These are phyloP conservation scores for Epichloe bromicola DNA, from an alignment of 2,329 filamentous ascomycete genomes.

Conservation along the genomic window DNA sequence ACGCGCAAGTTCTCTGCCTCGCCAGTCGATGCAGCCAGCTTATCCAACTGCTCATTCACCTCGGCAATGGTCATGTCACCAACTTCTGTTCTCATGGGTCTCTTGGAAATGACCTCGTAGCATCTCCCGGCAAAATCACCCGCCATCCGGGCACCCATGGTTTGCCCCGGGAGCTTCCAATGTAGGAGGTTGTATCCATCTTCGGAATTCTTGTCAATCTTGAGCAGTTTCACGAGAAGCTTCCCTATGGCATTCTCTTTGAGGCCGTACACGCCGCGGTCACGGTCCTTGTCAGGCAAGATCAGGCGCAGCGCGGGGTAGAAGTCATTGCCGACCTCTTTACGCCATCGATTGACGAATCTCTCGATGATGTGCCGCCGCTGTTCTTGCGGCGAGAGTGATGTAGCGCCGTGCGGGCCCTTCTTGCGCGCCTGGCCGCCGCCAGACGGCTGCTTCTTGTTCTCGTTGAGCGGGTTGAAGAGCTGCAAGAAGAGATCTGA, in stretches of 20 bases:
- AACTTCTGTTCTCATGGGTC: slow-evolving; percentile 59
- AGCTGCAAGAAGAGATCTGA: slow-evolving; percentile 63
- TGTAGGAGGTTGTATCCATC: slow-evolving; percentile 76
- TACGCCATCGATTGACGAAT: slow-evolving; percentile 79
- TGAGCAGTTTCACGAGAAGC: slow-evolving; percentile 80
- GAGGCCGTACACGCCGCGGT: slow-evolving; percentile 83
- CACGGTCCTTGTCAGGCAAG: slow-evolving; percentile 81
- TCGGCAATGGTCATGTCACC: slow-evolving; percentile 78
- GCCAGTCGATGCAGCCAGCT: slow-evolving; percentile 58
- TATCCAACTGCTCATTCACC: slow-evolving; percentile 77
- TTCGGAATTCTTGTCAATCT: slow-evolving; percentile 80
- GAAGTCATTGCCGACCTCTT: slow-evolving; percentile 80
- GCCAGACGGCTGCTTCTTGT: slow-evolving; percentile 60
- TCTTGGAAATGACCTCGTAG: slow-evolving; percentile 72
- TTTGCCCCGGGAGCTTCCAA: slow-evolving; percentile 79
- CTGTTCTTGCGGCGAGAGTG: slow-evolving; percentile 60
- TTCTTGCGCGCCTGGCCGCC: slow-evolving; percentile 38
- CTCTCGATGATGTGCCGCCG: slow-evolving; percentile 69
- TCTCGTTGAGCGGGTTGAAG: slow-evolving; percentile 70
- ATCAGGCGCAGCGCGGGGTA: slow-evolving; percentile 89
- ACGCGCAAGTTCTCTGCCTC: slow-evolving; percentile 78
- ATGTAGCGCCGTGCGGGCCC: slow-evolving; percentile 44
- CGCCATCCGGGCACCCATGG: slow-evolving; percentile 49
- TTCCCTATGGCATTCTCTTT: slow-evolving; percentile 89
- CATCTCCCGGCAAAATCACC: slow-evolving; percentile 90